Evolutionary conservation across 2,329 filamentous ascomycete species (phyloP).

Genomic region (Microdochium bolleyi): DNA sequence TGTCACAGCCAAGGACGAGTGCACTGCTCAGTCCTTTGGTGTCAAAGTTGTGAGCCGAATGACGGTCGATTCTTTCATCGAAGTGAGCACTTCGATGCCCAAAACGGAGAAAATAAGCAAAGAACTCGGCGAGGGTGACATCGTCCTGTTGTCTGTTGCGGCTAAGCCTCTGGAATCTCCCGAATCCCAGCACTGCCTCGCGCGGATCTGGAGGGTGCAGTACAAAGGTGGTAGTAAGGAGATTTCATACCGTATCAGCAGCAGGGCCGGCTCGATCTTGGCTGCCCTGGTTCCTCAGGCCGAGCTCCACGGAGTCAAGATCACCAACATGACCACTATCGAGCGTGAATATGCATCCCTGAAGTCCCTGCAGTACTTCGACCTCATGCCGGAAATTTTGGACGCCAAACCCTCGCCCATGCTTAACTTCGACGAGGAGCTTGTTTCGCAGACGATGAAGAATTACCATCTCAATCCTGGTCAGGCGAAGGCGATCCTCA

Average conservation of each 20-base stretch:
- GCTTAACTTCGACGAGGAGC: conserved; percentile 69
- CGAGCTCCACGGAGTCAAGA: conserved; percentile 67
- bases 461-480: conserved; percentile 82
- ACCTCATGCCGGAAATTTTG: conserved; percentile 87
- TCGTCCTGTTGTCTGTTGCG: conserved; percentile 75
- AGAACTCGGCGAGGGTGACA: conserved; percentile 73
- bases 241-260: conserved; percentile 76
- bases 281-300: conserved; percentile 60
- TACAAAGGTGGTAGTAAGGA: conserved; percentile 78
- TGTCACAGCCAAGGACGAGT: conserved; percentile 82
- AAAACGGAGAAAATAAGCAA: conserved; percentile 62
- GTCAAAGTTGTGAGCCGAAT: conserved; percentile 83
- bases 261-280: conserved; percentile 52
- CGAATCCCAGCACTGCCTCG: conserved; percentile 71
- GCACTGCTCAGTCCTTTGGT: conserved; percentile 70
- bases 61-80: conserved; percentile 86
- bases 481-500: conserved; percentile 85
- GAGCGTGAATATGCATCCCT: conserved; percentile 93
- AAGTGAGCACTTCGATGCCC: conserved; percentile 79
- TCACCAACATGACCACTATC: conserved; percentile 88
- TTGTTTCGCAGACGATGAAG: conserved; percentile 58
- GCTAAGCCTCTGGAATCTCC: conserved; percentile 60
- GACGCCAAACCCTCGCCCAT: conserved; percentile 85
- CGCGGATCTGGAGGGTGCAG: conserved; percentile 71
- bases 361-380: conserved; percentile 88